phyloP scores from a whole-genome alignment of 2,329 filamentous ascomycete genomes.

The Monosporascus ibericus region DNA sequence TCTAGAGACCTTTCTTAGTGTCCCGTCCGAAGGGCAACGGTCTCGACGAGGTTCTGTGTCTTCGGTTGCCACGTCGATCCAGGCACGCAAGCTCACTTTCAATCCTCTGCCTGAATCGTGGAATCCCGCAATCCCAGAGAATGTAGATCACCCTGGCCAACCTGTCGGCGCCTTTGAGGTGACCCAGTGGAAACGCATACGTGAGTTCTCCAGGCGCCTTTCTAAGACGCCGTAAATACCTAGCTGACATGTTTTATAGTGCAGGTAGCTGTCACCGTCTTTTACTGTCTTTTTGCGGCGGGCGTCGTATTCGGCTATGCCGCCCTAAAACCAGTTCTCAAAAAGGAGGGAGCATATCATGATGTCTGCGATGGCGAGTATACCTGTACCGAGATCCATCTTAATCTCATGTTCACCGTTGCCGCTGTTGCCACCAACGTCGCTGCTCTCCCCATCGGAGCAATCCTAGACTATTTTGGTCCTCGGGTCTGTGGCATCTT shows the following conservation, averaged over 20 bases:
- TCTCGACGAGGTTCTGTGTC: conserved; percentile 31
- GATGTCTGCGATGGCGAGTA: conserved; percentile 47
- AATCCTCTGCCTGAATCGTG: conserved; percentile 49
- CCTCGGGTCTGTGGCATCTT: conserved; percentile 70
- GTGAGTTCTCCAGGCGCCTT: conserved; percentile 29
- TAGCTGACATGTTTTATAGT: conserved; percentile 34
- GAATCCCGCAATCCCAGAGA: conserved; percentile 34
- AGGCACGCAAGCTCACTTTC: conserved; percentile 45
- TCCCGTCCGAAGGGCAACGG: conserved; percentile 30
- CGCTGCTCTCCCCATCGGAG: conserved; percentile 76
- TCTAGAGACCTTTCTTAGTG: conserved; percentile 44
- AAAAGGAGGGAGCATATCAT: conserved; percentile 65
- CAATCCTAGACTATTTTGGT: conserved; percentile 76
- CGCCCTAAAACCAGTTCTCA: conserved; percentile 74
- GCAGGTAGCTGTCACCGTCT: conserved; percentile 62
- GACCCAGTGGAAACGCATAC: conserved; percentile 45
- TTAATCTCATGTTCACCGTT: conserved; percentile 91
- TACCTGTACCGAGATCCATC: conserved; percentile 50
- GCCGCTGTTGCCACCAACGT: conserved; percentile 86
- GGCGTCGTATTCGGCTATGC: conserved; percentile 82
- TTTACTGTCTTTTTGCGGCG: conserved; percentile 71
- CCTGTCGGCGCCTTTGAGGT: conserved; percentile 49
- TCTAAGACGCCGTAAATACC: background rate
- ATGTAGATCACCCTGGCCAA: conserved; percentile 33
- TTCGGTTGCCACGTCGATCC: conserved; percentile 40